Percentiles rank a stretch among this genome's conserved stretches.
Conservation (phyloP, 495 filamentous ascomycete species). For the Daldinia bambusicola region DNA sequence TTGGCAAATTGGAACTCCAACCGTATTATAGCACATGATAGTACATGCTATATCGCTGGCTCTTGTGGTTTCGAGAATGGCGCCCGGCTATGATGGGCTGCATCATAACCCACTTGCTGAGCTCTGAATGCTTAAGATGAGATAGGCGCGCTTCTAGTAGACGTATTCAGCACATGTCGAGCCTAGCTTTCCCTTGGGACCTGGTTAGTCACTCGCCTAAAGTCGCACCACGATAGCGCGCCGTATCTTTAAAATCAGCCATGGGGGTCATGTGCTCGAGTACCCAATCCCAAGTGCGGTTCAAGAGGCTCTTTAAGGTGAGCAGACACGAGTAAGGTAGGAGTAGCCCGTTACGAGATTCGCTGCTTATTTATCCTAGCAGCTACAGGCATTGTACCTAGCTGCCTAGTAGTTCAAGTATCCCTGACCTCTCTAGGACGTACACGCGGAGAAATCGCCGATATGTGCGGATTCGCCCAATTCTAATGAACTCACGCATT, state of each 20-base stretch:
- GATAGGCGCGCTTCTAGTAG: constrained; percentile 4
- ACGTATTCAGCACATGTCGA: constrained; percentile 13
- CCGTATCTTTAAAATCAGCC: constrained; percentile 16
- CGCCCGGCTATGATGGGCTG: constrained; percentile 7
- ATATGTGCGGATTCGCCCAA: constrained; percentile 37
- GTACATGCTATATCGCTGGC: constrained; percentile 8
- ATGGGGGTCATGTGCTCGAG: constrained; percentile 19
- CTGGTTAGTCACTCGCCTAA: constrained; percentile 4
- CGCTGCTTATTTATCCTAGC: constrained; percentile 37
- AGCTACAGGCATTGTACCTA: constrained; percentile 29
- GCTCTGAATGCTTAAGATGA: constrained; percentile 14
- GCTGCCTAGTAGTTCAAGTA: constrained; percentile 19
- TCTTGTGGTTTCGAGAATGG: constrained; percentile 5
- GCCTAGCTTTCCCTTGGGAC: constrained; percentile 8
- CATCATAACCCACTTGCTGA: constrained; percentile 10
- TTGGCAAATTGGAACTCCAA: not conserved
- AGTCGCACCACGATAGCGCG: constrained; percentile 20
- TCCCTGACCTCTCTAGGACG: constrained; percentile 30
- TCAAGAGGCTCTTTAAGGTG: constrained; percentile 46
- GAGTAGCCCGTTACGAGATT: constrained; percentile 33
- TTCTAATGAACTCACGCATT: constrained; percentile 28
- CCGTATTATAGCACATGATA: constrained; percentile 4
- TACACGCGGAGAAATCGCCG: constrained; percentile 43
- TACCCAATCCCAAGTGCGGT: constrained; percentile 28
- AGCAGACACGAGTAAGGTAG: constrained; percentile 32